Evolutionary conservation across 2,329 filamentous ascomycete genomes (phyloP).

Genomic region (Botrytis tulipae): DNA sequence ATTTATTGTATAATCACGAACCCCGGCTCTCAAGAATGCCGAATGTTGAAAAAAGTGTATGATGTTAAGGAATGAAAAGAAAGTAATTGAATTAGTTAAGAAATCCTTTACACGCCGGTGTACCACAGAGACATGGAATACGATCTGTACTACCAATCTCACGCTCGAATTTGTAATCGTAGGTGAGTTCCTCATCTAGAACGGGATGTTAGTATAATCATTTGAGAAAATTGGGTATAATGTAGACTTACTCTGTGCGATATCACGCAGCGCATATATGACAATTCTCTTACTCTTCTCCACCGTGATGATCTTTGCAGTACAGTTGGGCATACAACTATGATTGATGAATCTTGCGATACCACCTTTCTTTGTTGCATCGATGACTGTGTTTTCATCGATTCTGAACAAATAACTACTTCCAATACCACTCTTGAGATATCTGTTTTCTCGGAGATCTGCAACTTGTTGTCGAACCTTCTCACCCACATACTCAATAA

Average conservation of each 20-base stretch:
- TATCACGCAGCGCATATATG: conserved; percentile 96
- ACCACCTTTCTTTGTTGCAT: conserved; percentile 96
- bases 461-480: conserved; percentile 95
- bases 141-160: conserved; percentile 93
- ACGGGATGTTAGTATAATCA: conserved; percentile 26
- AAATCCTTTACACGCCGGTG: conserved; percentile 95
- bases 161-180: conserved; percentile 99
- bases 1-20: conserved; percentile 13
- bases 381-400: conserved; percentile 94
- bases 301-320: conserved; percentile 98
- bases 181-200: conserved; percentile 94
- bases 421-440: conserved; percentile 93
- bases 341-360: conserved; percentile 99
- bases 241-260: conserved; percentile 76
- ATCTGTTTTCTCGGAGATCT: conserved; percentile 89
- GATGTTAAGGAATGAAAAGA: conserved; percentile 14
- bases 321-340: conserved; percentile 97
- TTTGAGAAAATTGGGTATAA: too few species aligned
- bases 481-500: conserved; percentile 98
- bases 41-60: conserved; percentile 18
- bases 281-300: conserved; percentile 98
- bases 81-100: conserved; percentile 75
- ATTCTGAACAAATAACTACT: conserved; percentile 98
- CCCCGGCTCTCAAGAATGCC: neutral
- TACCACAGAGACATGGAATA: conserved; percentile 96